Evolutionary conservation across 2,329 filamentous ascomycete genomes (phyloP).

Genomic region (Pestalotiopsis sp.): DNA sequence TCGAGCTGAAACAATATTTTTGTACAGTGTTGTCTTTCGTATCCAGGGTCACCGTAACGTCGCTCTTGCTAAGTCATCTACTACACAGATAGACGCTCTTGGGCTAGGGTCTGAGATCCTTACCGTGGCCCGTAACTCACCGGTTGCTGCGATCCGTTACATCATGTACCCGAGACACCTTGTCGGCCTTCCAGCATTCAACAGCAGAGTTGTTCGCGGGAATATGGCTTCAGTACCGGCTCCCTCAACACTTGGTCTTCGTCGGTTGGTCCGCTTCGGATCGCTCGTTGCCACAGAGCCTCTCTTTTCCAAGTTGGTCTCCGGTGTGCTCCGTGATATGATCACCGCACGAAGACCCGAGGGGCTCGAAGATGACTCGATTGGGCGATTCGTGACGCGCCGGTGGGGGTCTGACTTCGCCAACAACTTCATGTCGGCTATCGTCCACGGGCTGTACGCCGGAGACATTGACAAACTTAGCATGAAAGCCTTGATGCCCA

Average conservation of each 20-base stretch:
- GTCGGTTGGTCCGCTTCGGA: conserved; percentile 1
- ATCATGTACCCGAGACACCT: conserved; percentile 15
- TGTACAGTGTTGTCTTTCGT: neutral
- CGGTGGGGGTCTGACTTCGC: conserved; percentile 7
- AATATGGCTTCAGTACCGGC: conserved; percentile 13
- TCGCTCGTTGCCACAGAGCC: conserved; percentile 11
- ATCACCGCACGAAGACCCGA: neutral
- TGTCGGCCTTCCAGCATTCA: conserved; percentile 12
- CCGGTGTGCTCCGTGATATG: conserved; percentile 4
- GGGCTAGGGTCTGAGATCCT: conserved; percentile 9
- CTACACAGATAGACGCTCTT: conserved; percentile 11
- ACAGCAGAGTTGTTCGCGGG: conserved; percentile 4
- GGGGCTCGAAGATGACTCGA: conserved; percentile 12
- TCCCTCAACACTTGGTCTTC: conserved; percentile 5
- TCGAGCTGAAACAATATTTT: neutral
- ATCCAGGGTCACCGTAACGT: neutral
- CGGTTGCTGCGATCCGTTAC: conserved; percentile 7
- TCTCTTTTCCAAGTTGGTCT: conserved; percentile 9
- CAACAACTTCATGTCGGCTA: conserved; percentile 12
- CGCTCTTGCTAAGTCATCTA: neutral
- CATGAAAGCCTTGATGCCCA: conserved; percentile 9
- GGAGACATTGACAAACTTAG: conserved; percentile 14
- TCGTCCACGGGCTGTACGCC: conserved; percentile 13
- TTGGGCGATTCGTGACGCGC: conserved; percentile 13
- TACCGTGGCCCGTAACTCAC: conserved; percentile 8